Base-by-base conservation (phyloP, 352 stramenopile genomes). In the Peronospora farinosa region DNA sequence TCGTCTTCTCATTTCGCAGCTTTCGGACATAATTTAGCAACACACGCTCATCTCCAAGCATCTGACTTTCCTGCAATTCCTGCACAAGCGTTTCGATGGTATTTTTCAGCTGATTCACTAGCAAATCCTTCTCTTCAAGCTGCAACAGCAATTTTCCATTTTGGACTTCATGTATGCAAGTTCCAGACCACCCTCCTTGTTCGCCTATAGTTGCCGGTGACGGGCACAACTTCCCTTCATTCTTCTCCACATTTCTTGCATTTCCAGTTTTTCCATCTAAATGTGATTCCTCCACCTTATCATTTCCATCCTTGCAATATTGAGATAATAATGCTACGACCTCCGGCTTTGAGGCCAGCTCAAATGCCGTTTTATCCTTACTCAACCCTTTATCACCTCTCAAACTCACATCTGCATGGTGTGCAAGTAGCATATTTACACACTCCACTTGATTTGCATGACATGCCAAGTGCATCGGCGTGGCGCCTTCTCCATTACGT, bases 1-100 rank as follows among this genome's bases (percentile, higher is more conserved):
- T 56, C 0, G 56, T 58, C 47, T 91, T 92, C 30, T 94, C 83
- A 41, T 90, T 70, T 11, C 83, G 74, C 39, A 94, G 54, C 39
- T 89, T 90, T 13, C 83, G 83, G 12, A 94, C 74, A 59, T 91
- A 94, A 23, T 92, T 77, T 4, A 94, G 61, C 57, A 94, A 83
- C 1, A 81, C 73, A 25, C 69, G 66, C 43, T 94, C 76, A 61
- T 92, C 79, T 13, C 83, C 80, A 7, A 92, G 70, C 60, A 89
- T 86, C 25, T 77, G 60, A 40, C 77, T 81, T 56, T 94, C 80
- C 36, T 92, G 74, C 7, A 67, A 61, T 39, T 94, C 80, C 13
- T 81, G 53, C 23, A 89, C 80, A 5, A 94, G 67, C 7, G 59
- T 50, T 51, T 94, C 83, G 17, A 94, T 92, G 4, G 78, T 89